phyloP scores from a whole-genome alignment of 1,139 yeast genomes.

The Yamadazyma dushanensis region DNA sequence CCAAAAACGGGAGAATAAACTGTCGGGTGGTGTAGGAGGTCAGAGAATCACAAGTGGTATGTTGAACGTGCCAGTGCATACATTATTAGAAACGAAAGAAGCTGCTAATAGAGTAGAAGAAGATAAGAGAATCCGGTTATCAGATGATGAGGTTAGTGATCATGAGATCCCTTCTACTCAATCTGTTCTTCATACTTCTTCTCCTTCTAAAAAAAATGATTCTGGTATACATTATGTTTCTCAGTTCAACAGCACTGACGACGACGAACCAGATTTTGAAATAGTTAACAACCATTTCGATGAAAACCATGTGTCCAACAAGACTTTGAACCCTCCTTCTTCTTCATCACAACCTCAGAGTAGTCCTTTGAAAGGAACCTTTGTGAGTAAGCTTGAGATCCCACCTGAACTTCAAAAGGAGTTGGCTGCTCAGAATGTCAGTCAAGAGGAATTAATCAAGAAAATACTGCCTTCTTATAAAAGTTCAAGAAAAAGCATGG shows the following conservation, averaged over 20 bases:
- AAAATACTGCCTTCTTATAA: background rate
- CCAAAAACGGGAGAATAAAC: conserved; percentile 17
- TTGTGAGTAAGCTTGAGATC: background rate
- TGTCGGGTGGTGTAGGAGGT: conserved; percentile 10
- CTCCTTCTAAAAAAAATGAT: conserved; percentile 5
- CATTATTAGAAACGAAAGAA: conserved; percentile 23
- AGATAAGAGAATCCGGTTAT: conserved; percentile 4
- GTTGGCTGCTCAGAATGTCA: conserved; percentile 7
- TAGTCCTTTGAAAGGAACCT: conserved; percentile 6
- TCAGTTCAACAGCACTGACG: no score
- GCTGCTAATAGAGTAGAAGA: conserved; percentile 12
- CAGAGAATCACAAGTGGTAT: conserved; percentile 67
- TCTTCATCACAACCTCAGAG: conserved; percentile 10
- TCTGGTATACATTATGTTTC: no score
- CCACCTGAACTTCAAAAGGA: background rate
- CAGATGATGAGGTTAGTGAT: conserved; percentile 8
- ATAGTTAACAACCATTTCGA: conserved; percentile 3
- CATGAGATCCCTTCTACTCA: conserved; percentile 5
- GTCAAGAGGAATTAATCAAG: conserved; percentile 11
- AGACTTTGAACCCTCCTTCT: conserved; percentile 8
- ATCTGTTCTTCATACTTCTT: background rate
- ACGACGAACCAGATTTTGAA: background rate
- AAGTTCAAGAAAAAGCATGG: conserved; percentile 2
- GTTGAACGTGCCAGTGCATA: conserved; percentile 41
- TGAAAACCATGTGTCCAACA: conserved; percentile 8